phyloP scores from a whole-genome alignment of 805 yeast genomes.

The Candida fluviatilis region DNA sequence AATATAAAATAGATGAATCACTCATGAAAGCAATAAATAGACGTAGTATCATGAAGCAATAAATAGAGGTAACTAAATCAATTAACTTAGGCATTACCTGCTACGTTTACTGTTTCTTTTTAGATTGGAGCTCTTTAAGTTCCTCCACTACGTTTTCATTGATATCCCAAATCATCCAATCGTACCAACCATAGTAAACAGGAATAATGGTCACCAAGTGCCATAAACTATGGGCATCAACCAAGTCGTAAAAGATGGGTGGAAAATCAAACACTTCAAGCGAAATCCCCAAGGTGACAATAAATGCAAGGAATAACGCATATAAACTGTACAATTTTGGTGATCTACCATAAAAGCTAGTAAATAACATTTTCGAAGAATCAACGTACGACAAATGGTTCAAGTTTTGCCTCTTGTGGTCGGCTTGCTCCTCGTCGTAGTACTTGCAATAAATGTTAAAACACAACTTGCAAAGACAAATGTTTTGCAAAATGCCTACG shows the following conservation, averaged over 20 bases:
- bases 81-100: too few species aligned
- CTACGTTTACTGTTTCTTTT: constrained; percentile 8
- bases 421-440: constrained; percentile 20
- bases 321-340: constrained; percentile 37
- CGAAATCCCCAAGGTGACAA: constrained; percentile 73
- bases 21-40: too few species aligned
- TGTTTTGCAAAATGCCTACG: constrained; percentile 74
- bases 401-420: constrained; percentile 8
- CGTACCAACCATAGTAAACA: constrained; percentile 38
- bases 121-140: constrained; percentile 8
- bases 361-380: constrained; percentile 18
- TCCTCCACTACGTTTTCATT: constrained; percentile 26
- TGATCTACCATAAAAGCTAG: constrained; percentile 29
- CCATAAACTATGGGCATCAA: constrained; percentile 96
- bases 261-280: constrained; percentile 89
- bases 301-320: constrained; percentile 31
- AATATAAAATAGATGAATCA: too few species aligned
- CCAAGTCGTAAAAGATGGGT: constrained; percentile 51
- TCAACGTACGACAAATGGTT: constrained; percentile 27
- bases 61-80: too few species aligned
- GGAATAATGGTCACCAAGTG: constrained; percentile 73
- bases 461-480: constrained; percentile 27
- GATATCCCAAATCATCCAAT: constrained; percentile 43
- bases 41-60: too few species aligned
- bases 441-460: constrained; percentile 28